A percentile compares a stretch with the other conserved stretches of the same genome.
Conservation (phyloP, 169 alveolate genomes). For the Amoebophrya sp. region DNA sequence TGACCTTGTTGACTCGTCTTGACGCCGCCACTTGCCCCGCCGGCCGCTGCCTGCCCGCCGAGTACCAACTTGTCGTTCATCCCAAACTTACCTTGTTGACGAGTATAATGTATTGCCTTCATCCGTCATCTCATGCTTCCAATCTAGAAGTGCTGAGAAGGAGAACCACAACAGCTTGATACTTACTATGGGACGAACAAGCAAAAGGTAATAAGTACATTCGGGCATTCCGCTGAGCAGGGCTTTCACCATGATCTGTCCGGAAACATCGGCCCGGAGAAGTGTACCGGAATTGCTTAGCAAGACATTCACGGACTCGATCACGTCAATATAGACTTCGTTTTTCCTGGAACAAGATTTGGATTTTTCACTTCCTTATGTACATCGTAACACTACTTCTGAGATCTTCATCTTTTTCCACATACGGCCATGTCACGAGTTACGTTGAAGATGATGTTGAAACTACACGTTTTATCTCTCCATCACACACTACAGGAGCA, state of each 20-base stretch:
- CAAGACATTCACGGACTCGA: constrained; percentile 74
- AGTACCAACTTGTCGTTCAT: constrained; percentile 74
- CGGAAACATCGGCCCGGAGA: constrained; percentile 71
- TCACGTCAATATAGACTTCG: constrained; percentile 77
- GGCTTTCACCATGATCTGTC: constrained; percentile 73
- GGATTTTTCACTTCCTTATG: too few relatives aligned
- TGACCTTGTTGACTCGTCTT: constrained; percentile 44
- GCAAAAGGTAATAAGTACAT: constrained; percentile 64
- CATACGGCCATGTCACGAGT: too few relatives aligned
- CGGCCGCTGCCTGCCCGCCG: constrained; percentile 38
- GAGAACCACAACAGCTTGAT: neutral
- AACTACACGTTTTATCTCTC: too few relatives aligned
- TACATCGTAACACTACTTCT: too few relatives aligned
- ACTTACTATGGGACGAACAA: neutral
- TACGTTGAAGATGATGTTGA: too few relatives aligned
- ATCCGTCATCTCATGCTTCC: too few relatives aligned
- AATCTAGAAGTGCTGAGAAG: too few relatives aligned
- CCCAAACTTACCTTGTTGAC: constrained; percentile 44
- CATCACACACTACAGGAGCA: too few relatives aligned
- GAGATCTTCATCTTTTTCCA: too few relatives aligned
- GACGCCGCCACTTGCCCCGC: constrained; percentile 31
- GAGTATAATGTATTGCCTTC: too few relatives aligned
- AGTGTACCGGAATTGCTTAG: constrained; percentile 42
- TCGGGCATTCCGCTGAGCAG: constrained; percentile 76
- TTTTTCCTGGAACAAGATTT: constrained; percentile 51